Evolutionary conservation across 495 filamentous ascomycete species (phyloP).

Genomic region (Xylaria grammica): DNA sequence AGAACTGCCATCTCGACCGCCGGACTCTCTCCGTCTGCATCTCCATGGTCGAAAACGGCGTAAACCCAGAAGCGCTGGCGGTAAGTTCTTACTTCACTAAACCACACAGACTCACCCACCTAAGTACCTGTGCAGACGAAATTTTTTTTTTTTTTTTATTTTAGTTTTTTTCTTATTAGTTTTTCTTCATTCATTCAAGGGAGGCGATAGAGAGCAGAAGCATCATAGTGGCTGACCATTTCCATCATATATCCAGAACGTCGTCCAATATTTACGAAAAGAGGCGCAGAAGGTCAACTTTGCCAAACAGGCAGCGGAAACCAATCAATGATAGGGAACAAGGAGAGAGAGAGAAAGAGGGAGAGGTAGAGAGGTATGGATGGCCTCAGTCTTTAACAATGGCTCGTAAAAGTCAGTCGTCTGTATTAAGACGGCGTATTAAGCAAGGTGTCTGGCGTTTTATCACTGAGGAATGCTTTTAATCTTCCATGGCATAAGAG

Average conservation of each 20-base stretch:
- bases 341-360: not conserved
- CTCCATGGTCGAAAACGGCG: slow-evolving; percentile 92
- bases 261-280: slow-evolving; percentile 74
- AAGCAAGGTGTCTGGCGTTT: slow-evolving; percentile 15
- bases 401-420: not conserved
- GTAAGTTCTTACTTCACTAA: slow-evolving; percentile 57
- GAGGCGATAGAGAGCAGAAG: not conserved
- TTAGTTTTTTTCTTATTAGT: no score
- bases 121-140: not conserved
- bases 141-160: no score
- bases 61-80: slow-evolving; percentile 93
- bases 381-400: not conserved
- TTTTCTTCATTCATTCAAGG: no score
- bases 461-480: not conserved
- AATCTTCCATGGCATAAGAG: not conserved
- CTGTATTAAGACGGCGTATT: not conserved
- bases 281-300: slow-evolving; percentile 57
- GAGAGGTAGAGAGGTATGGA: not conserved
- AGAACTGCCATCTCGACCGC: slow-evolving; percentile 94
- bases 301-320: slow-evolving; percentile 29
- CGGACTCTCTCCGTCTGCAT: slow-evolving; percentile 92
- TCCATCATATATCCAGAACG: slow-evolving; percentile 54
- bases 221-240: not conserved
- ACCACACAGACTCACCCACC: not conserved
- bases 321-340: slow-evolving; percentile 31